These are phyloP conservation scores for Saxophila tyrrhenica DNA, from an alignment of 495 filamentous ascomycete species.

Conservation along the genomic window DNA sequence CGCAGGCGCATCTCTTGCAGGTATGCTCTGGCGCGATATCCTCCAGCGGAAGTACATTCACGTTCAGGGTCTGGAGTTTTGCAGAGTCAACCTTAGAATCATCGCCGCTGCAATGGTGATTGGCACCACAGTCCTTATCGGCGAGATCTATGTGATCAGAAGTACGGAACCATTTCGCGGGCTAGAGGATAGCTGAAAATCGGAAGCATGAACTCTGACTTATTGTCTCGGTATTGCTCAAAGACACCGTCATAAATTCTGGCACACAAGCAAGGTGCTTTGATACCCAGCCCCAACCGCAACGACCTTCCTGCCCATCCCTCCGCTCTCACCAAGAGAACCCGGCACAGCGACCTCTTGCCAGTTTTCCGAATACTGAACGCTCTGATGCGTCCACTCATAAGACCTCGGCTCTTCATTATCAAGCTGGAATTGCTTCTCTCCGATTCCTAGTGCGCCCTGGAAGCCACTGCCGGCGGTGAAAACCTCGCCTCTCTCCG, in stretches of 20 bases:
- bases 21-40: constrained; percentile 56
- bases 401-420: not conserved
- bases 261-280: not conserved
- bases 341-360: not conserved
- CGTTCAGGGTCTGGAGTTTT: constrained; percentile 48
- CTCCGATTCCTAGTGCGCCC: constrained; percentile 1
- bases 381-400: not conserved
- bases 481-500: too few relatives aligned
- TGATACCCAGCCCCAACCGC: not conserved
- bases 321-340: not conserved
- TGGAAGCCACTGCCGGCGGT: not conserved
- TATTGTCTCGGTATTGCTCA: too few relatives aligned
- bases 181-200: too few relatives aligned
- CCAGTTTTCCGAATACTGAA: not conserved
- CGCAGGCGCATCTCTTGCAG: constrained; percentile 54
- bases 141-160: constrained; percentile 47
- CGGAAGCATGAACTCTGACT: too few relatives aligned
- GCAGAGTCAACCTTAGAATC: constrained; percentile 51
- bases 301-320: not conserved
- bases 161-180: constrained; percentile 6
- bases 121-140: constrained; percentile 45
- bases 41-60: constrained; percentile 50
- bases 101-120: constrained; percentile 54
- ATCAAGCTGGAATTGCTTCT: not conserved
- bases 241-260: not conserved